Evolutionary conservation across 345 rosid species (phyloP), one percentile per base, ranked within the genome.

Genomic region (Draba incana): DNA sequence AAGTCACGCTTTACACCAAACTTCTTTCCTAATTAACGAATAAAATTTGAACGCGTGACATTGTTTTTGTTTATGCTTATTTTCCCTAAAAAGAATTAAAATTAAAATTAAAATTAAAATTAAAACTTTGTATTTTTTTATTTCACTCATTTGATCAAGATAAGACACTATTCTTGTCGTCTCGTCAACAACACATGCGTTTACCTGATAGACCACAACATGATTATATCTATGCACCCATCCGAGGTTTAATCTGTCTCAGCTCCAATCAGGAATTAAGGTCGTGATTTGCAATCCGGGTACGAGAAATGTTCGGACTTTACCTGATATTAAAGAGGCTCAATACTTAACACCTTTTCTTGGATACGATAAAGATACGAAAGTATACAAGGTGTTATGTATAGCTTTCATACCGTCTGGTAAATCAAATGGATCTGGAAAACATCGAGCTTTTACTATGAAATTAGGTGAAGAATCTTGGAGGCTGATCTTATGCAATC

Each of bases 301-400:
- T 4, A 33, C 44, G 2, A 33, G 8, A 35, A 62, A 10, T 20
- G 0, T 5, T 47, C 2, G 2, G 55, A 1, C 12, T 47, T 48
- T 62, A 62, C 33, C 59, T 24, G 41, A 54, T 3, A 24, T 27
- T 6, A 4, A 4, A 27, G 57, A 2, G 3, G 6, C 37, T 31
- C 5, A 5, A 31, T 5, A 31, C 8, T 2, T 5, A 6, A 7
- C 3, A 31, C 8, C 2, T 7, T 20, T 6, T 47, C 13, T 62
- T 12, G 67, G 44, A 23, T 62, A 62, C 20, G 56, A 62, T 62
- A 9, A 35, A 11, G 16, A 1, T 62, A 20, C 1, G 12, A 30
- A 47, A 11, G 56, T 33, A 3, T 47, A 10, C 30, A 62, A 62
- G 66, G 55, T 62, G 66, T 16, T 46, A 62, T 46, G 20, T 4